Conservation (phyloP, 306 rosid species). For the Corylus heterophylla region DNA sequence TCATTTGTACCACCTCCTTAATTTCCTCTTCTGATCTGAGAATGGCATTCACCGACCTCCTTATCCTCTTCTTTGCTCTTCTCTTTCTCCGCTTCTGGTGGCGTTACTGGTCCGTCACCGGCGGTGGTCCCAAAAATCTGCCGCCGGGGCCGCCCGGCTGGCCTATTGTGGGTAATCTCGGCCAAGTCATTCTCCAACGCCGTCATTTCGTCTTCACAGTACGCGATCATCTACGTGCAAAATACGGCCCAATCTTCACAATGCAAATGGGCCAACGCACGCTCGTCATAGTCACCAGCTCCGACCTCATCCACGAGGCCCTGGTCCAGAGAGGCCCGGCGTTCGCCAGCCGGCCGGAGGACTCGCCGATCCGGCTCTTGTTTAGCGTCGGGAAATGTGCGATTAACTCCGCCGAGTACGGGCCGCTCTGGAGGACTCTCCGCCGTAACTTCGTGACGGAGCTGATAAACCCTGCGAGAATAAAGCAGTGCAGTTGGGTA, state of each 20-base stretch:
- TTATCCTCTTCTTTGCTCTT: slow-evolving; percentile 30
- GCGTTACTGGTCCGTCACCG: slow-evolving; percentile 56
- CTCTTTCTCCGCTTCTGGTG: slow-evolving; percentile 69
- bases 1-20: too few relatives aligned
- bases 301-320: slow-evolving; percentile 94
- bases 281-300: slow-evolving; percentile 62
- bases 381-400: slow-evolving; percentile 95
- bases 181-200: slow-evolving; percentile 80
- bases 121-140: slow-evolving; percentile 53
- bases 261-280: slow-evolving; percentile 99
- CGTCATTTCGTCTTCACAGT: slow-evolving; percentile 74
- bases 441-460: slow-evolving; percentile 84
- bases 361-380: slow-evolving; percentile 87
- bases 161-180: slow-evolving; percentile 85
- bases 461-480: slow-evolving; percentile 64
- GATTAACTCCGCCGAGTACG: slow-evolving; percentile 90
- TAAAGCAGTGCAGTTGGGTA: slow-evolving; percentile 89
- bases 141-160: slow-evolving; percentile 93
- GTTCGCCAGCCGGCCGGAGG: slow-evolving; percentile 88
- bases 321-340: slow-evolving; percentile 68
- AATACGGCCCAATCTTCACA: slow-evolving; percentile 88
- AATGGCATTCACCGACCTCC: slow-evolving; percentile 41
- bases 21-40: background rate
- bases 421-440: slow-evolving; percentile 83
- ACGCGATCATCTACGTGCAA: slow-evolving; percentile 64